Conservation (phyloP, 257 asterid genomes). For the Jacaranda mimosifolia region DNA sequence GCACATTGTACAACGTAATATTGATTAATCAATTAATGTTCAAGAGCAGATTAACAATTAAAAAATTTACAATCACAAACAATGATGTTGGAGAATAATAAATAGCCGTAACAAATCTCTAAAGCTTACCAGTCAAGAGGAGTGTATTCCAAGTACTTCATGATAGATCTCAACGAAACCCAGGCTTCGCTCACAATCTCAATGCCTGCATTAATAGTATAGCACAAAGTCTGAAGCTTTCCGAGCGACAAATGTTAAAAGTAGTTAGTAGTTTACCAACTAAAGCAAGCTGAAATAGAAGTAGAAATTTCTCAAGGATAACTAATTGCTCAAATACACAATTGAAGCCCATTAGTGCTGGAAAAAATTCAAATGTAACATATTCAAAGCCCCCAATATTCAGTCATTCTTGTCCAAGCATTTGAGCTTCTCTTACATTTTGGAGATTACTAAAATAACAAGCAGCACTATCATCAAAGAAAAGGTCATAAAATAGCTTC, state of each 20-base stretch:
- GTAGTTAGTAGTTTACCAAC: neutral
- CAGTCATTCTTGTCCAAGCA: neutral
- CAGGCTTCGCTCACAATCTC: slow-evolving; percentile 27
- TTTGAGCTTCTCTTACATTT: neutral
- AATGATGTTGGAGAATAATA: slow-evolving; percentile 11
- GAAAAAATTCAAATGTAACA: too few species aligned
- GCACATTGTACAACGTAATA: slow-evolving; percentile 58
- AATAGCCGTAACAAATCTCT: slow-evolving; percentile 3
- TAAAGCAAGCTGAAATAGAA: slow-evolving; percentile 5
- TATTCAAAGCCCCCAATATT: too few species aligned
- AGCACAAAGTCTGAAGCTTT: neutral
- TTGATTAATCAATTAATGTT: slow-evolving; percentile 3
- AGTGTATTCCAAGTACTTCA: slow-evolving; percentile 92
- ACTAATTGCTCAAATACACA: too few species aligned
- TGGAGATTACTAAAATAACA: neutral
- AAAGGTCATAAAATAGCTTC: neutral
- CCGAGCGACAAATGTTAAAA: slow-evolving; percentile 12
- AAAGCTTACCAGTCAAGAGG: slow-evolving; percentile 77
- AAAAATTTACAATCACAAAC: too few species aligned
- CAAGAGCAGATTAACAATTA: too few species aligned
- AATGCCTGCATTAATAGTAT: slow-evolving; percentile 28
- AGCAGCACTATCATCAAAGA: neutral
- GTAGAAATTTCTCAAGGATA: neutral
- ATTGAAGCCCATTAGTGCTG: too few species aligned
- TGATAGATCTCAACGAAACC: slow-evolving; percentile 41